Base-by-base conservation (phyloP, 352 stramenopile species). In the Phytophthora vignae region DNA sequence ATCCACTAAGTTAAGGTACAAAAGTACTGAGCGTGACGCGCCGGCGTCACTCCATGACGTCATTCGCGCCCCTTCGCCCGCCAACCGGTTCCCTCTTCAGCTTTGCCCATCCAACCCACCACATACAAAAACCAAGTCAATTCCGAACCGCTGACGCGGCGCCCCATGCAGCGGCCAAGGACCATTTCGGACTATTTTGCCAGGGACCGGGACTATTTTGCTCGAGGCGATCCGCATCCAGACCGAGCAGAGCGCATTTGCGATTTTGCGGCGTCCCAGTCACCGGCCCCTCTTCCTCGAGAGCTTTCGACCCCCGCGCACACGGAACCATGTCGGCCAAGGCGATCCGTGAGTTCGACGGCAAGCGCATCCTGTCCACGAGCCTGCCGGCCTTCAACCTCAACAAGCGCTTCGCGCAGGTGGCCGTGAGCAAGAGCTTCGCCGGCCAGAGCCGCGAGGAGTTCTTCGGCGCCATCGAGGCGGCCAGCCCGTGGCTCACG, bases 331-430 rank as follows among this genome's bases (percentile, higher is more conserved):
- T 99, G 95, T 98, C 94, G 60, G 95, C 96, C 72, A 98, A 98
- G 81, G 92, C 95, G 48, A 98, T 98, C 75, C 92, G 95, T 70
- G 96, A 99, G 81, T 98, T 98, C 78, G 92, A 98, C 70, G 96
- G 96, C 79, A 99, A 99, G 88, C 92, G 95, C 74, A 90, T 99
- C 59, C 82, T 98, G 46, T 85, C 79, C 53, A 88, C 82, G 48
- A 87, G 81, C 62, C 88, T 98, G 77, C 83, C 86, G 56, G 71
- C 73, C 36, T 94, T 92, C 74, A 69, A 85, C 66, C 81, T 96
- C 31, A 87, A 94, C 73, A 91, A 82, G 63, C 79, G 77, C 69
- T 91, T 94, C 66, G 87, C 87, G 42, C 85, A 96, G 65, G 79
- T 96, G 65, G 85, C 77, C 55, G 78, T 89, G 36, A 76, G 38